Evolutionary conservation across 1,284 basidiomycete genomes (phyloP), one percentile per base, ranked within the genome.

Genomic region (Athelia psychrophila): DNA sequence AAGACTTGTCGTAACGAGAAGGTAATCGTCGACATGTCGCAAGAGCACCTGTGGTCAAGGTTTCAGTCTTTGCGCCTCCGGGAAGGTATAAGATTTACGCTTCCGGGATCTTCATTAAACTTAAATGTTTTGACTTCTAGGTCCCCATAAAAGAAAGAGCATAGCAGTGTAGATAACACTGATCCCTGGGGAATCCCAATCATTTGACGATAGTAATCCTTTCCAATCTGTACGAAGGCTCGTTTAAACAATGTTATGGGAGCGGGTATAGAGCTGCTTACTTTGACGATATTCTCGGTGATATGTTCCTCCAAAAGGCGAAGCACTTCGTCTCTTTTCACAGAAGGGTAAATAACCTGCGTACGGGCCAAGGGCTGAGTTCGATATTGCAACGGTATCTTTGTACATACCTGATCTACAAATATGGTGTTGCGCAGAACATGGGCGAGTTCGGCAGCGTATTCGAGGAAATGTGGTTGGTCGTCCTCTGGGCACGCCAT

Each of bases 171-270:
- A 4, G 94, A 97, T 24, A 99, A 71, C 23, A 93, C 84, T 0
- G 95, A 98, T 15, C 97, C 97, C 67, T 99, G 97, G 0, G 97
- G 95, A 25, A 99, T 98, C 0, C 97, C 97, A 12, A 92, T 81
- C 8, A 80, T 80, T 68, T 99, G 97, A 2, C 89, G 83, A 64
- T 89, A 95, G 64, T 91, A 91, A 38, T 81, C 71, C 8, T 75
- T 62, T 0, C 88, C 91, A 53, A 94, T 92, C 91, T 93, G 58
- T n/a, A 48, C 45, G 30, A 40, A 44, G 18, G 19, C 44, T 36
- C 12, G 19, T 18, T 49, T n/a, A 23, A 47, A 44, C 18, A 38
- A 44, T 51, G 25, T 30, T 22, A 44, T 35, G 32, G 44, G 20
- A 36, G 19, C 18, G 46, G 44, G 35, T 10, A 36, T 32, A 44